These are phyloP conservation scores for Mycosarcoma maydis DNA, from an alignment of 1,284 basidiomycete genomes.

Conservation along the genomic window DNA sequence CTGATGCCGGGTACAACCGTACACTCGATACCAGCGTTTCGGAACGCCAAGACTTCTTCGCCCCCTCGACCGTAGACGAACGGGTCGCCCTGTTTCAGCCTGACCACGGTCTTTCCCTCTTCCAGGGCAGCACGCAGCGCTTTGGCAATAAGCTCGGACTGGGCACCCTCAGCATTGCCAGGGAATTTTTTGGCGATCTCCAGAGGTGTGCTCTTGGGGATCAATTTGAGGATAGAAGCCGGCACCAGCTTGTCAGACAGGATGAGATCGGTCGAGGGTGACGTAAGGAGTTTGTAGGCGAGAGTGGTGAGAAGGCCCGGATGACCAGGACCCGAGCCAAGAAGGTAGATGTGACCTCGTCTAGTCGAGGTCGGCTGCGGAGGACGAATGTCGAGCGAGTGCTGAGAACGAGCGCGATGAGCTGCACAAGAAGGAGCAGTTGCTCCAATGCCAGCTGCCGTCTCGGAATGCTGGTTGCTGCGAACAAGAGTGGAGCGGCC, in stretches of 20 bases:
- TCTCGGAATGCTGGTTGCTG: not conserved
- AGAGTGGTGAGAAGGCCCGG: constrained; percentile 89
- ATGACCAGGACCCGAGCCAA: constrained; percentile 94
- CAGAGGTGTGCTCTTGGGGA: constrained; percentile 75
- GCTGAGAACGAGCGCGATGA: constrained; percentile 47
- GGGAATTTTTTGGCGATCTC: constrained; percentile 94
- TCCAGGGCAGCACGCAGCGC: constrained; percentile 81
- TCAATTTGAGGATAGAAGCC: constrained; percentile 83
- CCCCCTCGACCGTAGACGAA: constrained; percentile 92
- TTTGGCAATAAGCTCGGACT: constrained; percentile 90
- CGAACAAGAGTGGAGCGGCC: constrained; percentile 11
- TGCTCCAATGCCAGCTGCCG: not conserved
- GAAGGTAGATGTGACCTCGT: constrained; percentile 72
- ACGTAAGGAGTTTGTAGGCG: constrained; percentile 81
- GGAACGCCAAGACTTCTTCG: constrained; percentile 92
- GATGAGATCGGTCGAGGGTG: constrained; percentile 78
- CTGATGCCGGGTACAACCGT: constrained; percentile 88
- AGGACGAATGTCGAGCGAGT: constrained; percentile 50
- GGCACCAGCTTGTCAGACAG: constrained; percentile 98
- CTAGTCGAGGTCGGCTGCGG: constrained; percentile 7
- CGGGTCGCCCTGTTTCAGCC: constrained; percentile 96
- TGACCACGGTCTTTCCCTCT: constrained; percentile 83
- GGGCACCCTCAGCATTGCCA: constrained; percentile 93
- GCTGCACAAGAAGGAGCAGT: not conserved
- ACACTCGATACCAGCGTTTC: constrained; percentile 81